Percentiles rank a stretch among this genome's conserved stretches.
Evolutionary conservation across 1,139 yeast species (phyloP).

Genomic region (Geotrichum restrictum): DNA sequence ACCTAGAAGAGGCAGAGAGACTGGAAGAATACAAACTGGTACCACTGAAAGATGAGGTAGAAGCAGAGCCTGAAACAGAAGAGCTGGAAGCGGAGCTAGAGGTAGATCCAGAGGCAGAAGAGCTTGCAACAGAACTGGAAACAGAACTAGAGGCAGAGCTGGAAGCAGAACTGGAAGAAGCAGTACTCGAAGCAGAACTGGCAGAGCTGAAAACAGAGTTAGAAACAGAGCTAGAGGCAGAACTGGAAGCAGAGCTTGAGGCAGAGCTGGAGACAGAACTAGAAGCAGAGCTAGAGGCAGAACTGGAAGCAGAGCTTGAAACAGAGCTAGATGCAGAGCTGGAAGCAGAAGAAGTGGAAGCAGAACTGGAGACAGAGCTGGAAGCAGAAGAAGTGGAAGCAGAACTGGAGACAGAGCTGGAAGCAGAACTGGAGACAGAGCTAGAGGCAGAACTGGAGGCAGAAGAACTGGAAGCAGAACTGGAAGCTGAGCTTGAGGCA

Average conservation of each 20-base stretch:
- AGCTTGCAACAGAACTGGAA: background rate
- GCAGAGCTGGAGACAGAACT: background rate
- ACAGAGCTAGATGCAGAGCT: slow-evolving; percentile 5
- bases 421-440: background rate
- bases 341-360: slow-evolving; percentile 5
- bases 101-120: background rate
- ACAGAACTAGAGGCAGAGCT: background rate
- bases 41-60: background rate
- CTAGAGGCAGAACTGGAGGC: slow-evolving; percentile 2
- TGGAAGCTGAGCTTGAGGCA: background rate
- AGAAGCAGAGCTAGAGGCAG: slow-evolving; percentile 2
- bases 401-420: background rate
- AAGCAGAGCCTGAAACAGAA: background rate
- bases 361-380: slow-evolving; percentile 2
- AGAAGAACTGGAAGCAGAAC: slow-evolving; percentile 1
- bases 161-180: slow-evolving; percentile 6
- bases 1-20: background rate
- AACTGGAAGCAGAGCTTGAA: background rate
- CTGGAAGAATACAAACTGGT: background rate
- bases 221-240: background rate
- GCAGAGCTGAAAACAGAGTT: background rate
- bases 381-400: background rate
- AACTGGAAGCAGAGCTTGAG: background rate
- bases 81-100: slow-evolving; percentile 4
- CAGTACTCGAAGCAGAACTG: slow-evolving; percentile 1